Conservation (phyloP, 192 early-diverging fungal genomes). For the Coemansia javaensis region DNA sequence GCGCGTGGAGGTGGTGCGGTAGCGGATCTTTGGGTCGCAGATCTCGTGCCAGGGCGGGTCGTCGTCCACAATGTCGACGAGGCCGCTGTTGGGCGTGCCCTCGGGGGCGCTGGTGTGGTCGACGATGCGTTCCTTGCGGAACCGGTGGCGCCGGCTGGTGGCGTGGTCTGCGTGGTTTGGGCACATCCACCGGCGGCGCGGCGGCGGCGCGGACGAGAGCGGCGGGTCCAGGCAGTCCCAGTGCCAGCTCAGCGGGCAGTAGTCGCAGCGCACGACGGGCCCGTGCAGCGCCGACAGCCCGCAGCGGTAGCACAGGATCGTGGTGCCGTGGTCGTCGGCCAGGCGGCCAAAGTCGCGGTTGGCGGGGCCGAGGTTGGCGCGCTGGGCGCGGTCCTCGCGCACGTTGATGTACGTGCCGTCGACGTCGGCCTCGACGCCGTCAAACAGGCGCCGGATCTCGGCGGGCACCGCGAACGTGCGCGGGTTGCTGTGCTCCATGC, state of each 20-base stretch:
- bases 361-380: slow-evolving; percentile 13
- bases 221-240: slow-evolving; percentile 51
- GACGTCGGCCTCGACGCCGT: slow-evolving; percentile 35
- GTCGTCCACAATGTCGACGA: slow-evolving; percentile 43
- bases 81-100: slow-evolving; percentile 31
- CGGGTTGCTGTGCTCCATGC: slow-evolving; percentile 36
- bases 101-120: slow-evolving; percentile 28
- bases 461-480: slow-evolving; percentile 41
- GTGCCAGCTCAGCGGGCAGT: slow-evolving; percentile 49
- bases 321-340: slow-evolving; percentile 30
- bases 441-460: slow-evolving; percentile 45
- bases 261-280: slow-evolving; percentile 40
- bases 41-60: slow-evolving; percentile 41
- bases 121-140: slow-evolving; percentile 42
- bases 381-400: slow-evolving; percentile 27
- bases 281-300: slow-evolving; percentile 41
- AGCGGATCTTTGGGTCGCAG: slow-evolving; percentile 43
- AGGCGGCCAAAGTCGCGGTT: slow-evolving; percentile 42
- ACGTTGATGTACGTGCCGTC: slow-evolving; percentile 39
- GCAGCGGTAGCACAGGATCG: slow-evolving; percentile 46
- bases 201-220: slow-evolving; percentile 35
- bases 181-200: slow-evolving; percentile 46
- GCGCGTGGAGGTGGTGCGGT: slow-evolving; percentile 23
- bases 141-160: slow-evolving; percentile 33
- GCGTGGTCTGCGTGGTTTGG: slow-evolving; percentile 49